These are phyloP conservation scores for Penicillium silybi DNA, from an alignment of 495 filamentous ascomycete genomes.

Conservation along the genomic window DNA sequence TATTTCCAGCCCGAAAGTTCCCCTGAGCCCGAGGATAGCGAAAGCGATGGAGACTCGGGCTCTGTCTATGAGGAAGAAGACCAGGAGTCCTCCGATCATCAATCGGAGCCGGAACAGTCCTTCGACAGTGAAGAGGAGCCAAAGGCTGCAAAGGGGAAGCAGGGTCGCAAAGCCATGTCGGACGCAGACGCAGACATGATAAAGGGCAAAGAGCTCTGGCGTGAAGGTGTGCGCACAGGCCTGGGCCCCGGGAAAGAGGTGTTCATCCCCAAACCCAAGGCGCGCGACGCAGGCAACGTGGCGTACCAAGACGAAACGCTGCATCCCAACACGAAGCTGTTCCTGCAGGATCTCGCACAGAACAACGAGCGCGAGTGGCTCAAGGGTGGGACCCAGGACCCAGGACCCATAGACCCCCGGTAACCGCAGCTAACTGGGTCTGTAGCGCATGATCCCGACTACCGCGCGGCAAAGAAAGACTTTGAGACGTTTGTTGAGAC, in stretches of 20 bases:
- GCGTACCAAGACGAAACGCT: constrained; percentile 65
- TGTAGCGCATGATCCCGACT: constrained; percentile 70
- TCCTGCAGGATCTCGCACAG: constrained; percentile 66
- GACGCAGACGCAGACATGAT: constrained; percentile 11
- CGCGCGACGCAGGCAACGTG: constrained; percentile 60
- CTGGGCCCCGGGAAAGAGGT: constrained; percentile 60
- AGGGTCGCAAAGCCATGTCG: constrained; percentile 1
- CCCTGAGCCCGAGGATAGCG: constrained; percentile 26
- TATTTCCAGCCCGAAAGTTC: constrained; percentile 48
- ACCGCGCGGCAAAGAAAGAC: constrained; percentile 69
- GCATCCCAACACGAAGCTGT: constrained; percentile 78
- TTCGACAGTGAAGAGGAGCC: constrained; percentile 19
- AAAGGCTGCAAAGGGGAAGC: constrained; percentile 18
- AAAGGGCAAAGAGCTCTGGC: constrained; percentile 54
- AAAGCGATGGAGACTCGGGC: constrained; percentile 21
- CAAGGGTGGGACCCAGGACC: constrained; percentile 61
- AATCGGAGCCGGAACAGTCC: constrained; percentile 17
- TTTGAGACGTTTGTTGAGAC: constrained; percentile 71
- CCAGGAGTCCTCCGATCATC: constrained; percentile 11
- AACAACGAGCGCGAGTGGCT: constrained; percentile 84
- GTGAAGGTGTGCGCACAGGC: constrained; percentile 52
- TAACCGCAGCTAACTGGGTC: constrained; percentile 7
- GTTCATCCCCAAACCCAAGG: constrained; percentile 66
- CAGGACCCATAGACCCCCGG: neutral
- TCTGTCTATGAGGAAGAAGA: constrained; percentile 25